Percentiles rank a stretch among this genome's conserved stretches.
Conservation (phyloP, 2,329 filamentous ascomycete genomes). For the Plectosphaerella cucumerina region DNA sequence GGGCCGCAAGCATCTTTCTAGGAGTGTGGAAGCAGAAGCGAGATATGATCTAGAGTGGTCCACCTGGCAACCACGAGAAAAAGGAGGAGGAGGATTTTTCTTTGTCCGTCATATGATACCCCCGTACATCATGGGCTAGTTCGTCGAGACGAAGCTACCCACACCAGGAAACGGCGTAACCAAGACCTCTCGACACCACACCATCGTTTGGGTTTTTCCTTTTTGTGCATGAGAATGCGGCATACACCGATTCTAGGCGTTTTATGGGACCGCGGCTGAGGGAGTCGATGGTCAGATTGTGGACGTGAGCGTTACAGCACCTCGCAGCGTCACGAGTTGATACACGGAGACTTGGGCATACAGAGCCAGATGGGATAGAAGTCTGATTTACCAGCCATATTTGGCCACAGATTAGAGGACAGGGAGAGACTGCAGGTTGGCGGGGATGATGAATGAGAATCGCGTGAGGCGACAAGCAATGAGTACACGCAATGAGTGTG, state of each 20-base stretch:
- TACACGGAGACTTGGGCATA: too few species aligned
- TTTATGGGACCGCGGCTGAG: background rate
- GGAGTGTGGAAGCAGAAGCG: background rate
- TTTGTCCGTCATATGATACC: slow-evolving; percentile 12
- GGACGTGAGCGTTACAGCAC: background rate
- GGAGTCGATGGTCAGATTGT: background rate
- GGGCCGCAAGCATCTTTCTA: slow-evolving; percentile 22
- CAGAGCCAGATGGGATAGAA: too few species aligned
- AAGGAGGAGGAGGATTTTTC: slow-evolving; percentile 2
- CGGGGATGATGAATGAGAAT: too few species aligned
- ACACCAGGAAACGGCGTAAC: background rate
- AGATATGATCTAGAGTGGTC: background rate
- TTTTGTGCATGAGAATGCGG: background rate
- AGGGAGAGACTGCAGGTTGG: background rate
- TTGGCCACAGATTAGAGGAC: background rate
- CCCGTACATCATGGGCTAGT: background rate
- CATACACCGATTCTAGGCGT: background rate
- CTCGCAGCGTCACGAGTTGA: background rate
- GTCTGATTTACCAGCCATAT: too few species aligned
- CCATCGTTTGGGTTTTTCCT: background rate
- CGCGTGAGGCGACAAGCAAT: too few species aligned
- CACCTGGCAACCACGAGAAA: background rate
- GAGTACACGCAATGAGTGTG: too few species aligned
- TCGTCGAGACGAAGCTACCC: background rate
- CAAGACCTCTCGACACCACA: too few species aligned